Conservation (phyloP, 176 grass and related monocot genomes). For the Puccinellia tenuiflora region DNA sequence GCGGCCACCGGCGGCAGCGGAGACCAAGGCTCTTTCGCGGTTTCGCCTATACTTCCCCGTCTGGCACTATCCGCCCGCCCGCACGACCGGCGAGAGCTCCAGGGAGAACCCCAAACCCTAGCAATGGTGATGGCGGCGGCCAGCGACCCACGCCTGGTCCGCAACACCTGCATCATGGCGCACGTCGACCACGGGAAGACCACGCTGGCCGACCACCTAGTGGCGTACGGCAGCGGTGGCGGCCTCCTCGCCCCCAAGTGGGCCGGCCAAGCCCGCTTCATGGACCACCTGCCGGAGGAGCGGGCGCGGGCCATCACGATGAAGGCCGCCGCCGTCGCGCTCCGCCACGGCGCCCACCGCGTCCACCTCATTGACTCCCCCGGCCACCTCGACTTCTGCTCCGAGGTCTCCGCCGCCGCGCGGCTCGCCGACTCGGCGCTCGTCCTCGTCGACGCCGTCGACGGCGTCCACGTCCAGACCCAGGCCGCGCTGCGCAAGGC, state of each 20-base stretch:
- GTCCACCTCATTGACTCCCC: constrained; percentile 95
- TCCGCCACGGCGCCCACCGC: constrained; percentile 32
- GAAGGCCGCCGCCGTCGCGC: constrained; percentile 70
- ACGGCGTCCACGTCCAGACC: constrained; percentile 88
- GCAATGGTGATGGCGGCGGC: background rate
- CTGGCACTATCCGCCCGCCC: background rate
- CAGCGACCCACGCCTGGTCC: constrained; percentile 28
- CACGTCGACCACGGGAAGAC: constrained; percentile 96
- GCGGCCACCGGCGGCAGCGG: background rate
- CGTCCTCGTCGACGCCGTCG: constrained; percentile 74
- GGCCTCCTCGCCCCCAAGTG: constrained; percentile 65
- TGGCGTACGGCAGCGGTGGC: constrained; percentile 60
- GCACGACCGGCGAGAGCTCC: background rate
- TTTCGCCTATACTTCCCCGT: background rate
- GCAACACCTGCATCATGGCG: constrained; percentile 95
- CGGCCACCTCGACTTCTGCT: constrained; percentile 93
- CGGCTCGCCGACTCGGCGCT: constrained; percentile 73
- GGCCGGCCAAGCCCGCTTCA: constrained; percentile 63
- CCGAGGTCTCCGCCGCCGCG: constrained; percentile 84
- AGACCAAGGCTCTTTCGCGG: too few relatives aligned
- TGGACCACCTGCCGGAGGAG: constrained; percentile 95
- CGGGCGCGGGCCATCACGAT: constrained; percentile 85
- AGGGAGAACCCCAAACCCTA: constrained; percentile 31
- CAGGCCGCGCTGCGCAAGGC: constrained; percentile 79
- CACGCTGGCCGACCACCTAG: constrained; percentile 85